Conservation (phyloP, 129 eudicot species). For the Flaveria brownii region DNA sequence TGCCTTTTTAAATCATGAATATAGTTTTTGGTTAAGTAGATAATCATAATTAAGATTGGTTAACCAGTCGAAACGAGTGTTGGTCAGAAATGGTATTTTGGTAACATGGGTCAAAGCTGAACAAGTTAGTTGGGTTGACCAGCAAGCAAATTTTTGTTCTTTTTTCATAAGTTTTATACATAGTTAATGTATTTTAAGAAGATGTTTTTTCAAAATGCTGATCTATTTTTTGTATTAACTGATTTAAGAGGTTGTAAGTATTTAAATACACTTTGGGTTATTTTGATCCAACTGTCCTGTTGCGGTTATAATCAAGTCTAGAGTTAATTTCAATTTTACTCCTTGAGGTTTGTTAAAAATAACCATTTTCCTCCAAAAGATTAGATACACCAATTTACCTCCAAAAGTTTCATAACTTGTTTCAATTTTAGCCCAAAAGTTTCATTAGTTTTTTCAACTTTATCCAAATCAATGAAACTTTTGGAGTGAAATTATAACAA, state of each 20-base stretch:
- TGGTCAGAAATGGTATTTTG: not conserved
- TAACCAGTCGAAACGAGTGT: not conserved
- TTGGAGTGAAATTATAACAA: no score
- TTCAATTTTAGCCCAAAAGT: no score
- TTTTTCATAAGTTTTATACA: not conserved
- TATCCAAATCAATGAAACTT: no score
- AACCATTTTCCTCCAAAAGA: no score
- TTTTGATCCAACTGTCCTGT: not conserved
- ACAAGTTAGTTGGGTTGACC: not conserved
- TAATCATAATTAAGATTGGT: not conserved
- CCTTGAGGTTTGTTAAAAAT: no score
- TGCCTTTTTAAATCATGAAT: not conserved
- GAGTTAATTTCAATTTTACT: no score
- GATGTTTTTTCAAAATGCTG: not conserved
- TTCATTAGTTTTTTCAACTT: no score
- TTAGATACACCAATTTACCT: no score
- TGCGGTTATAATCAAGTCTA: not conserved
- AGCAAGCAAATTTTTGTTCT: not conserved
- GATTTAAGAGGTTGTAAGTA: constrained; percentile 4
- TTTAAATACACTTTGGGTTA: not conserved
- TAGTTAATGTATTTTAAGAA: not conserved
- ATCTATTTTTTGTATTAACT: not conserved
- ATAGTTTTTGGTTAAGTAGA: not conserved
- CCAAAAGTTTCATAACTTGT: no score
- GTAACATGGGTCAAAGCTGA: not conserved